Evolutionary conservation across 75 land plant species (phyloP), one percentile per base, ranked within the genome.

Genomic region (Ceratopteris richardii): DNA sequence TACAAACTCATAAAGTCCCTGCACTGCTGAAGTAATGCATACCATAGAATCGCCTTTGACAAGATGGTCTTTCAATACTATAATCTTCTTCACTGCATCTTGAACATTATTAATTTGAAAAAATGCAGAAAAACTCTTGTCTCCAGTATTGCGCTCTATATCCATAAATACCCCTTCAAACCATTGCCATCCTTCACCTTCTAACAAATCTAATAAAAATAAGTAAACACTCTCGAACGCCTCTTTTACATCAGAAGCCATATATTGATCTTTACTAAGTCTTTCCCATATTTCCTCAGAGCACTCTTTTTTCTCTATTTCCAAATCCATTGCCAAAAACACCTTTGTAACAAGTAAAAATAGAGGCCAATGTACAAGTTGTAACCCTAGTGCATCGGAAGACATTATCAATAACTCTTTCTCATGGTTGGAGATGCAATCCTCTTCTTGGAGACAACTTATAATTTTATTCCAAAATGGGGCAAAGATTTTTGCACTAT

Each of bases 331-430:
- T 10, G 96, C 98, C 40, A 90, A 25, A 71, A 80, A 77, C 43
- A 89, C 98, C 98, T 94, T 94, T 78, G 82, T 94, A 7, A 86
- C 87, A 40, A 94, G 69, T 54, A 94, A 83, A 59, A 93, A 94
- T 29, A 94, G 73, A 9, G 98, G 98, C 96, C 98, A 94, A 59
- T 94, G 98, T 31, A 94, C 83, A 50, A 94, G 58, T 19, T 71
- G 74, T 33, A 86, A 57, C 53, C 9, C 61, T 33, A 75, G 78
- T 48, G 71, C 53, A 65, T 90, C 83, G 56, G 67, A 75, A 2
- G 92, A 85, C 79, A 87, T 83, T 23, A 71, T 25, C 61, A 87
- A 82, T 62, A 80, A 71, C 27, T 81, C 88, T 76, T 58, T 81
- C 63, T 90, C 91, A 43, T 87, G 87, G 66, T 84, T 75, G 40